Base-by-base conservation (phyloP, 345 rosid genomes). In the Euphorbia tirucalli region DNA sequence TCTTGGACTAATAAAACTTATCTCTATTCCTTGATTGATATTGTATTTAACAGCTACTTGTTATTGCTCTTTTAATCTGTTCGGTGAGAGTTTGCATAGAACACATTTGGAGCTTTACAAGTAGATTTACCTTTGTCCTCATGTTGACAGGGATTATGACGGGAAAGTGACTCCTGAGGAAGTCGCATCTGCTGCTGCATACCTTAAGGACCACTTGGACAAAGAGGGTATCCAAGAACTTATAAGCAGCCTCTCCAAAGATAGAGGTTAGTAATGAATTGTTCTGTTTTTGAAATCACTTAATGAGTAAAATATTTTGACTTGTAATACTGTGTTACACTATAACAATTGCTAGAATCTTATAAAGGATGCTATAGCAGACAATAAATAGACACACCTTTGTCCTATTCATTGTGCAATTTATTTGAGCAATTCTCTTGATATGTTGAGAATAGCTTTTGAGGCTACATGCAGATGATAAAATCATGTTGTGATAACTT, bases 131-230 rank as follows among this genome's bases (percentile, higher is more conserved):
- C 11, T 59, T 22, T 78, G 24, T 66, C 60, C 50, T 75, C 61
- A 69, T 69, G 68, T 57, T 77, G 46, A 56, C 90, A 95, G 96
- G 82, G 99, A 96, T 79, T 89, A 87, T 64, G 97, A 92, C 66
- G 98, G 98, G 37, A 96, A 96, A 80, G 96, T 93, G 77, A 86
- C 90, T 78, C 89, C 93, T 32, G 98, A 95, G 70, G 98, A 96
- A 79, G 99, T 96, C 56, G 97, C 97, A 57, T 80, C 90, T 31
- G 98, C 98, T 30, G 96, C 97, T 1, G 82, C 80, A 85, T 92
- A 83, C 83, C 82, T 95, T 15, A 92, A 92, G 79, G 90, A 92
- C 74, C 91, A 93, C 22, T 78, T 95, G 48, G 94, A 83, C 68
- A 95, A 88, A 83, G 96, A 93, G 74, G 98, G 98, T 65, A 83